Evolutionary conservation across 768 basidiomycete genomes (phyloP), one percentile per base, ranked within the genome.

Genomic region (Glaciozyma martinii): DNA sequence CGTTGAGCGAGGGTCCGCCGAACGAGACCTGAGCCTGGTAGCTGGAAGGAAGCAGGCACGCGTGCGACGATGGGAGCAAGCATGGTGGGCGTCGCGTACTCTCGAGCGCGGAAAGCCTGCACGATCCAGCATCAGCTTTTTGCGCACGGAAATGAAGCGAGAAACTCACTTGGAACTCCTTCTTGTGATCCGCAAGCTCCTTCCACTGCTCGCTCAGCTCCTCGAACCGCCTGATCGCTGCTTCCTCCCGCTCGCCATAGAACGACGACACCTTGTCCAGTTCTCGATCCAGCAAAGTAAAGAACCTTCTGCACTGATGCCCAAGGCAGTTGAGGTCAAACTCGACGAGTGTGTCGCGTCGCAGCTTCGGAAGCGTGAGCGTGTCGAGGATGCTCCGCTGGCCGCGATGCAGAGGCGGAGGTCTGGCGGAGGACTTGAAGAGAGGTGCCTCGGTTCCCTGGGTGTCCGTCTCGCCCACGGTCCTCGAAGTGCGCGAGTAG

Each of bases 241-340:
- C 77, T 82, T 84, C 54, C 80, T 80, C 77, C 85, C 91, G 81
- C 30, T 82, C 83, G 8, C 82, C 72, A 74, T 89, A 98, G 76
- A 99, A 99, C 1, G 78, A 77, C 65, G 89, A 88, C 18, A 97
- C 84, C 75, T 94, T 95, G 27, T 86, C 84, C 3, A 97, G 79
- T 74, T 99, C 86, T 1, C 74, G 74, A 70, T 95, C 88, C 10
- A 97, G 80, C 29, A 84, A 79, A 3, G 83, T 80, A 65, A 98
- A 89, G 78, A 95, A 98, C 9, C 79, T 79, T 37, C 77, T 73
- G 72, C 93, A 87, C 29, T 81, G 77, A 0, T 83, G 79, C 18
- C 84, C 80, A 25, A 92, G 78, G 15, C 80, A 75, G 7, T 81
- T 79, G 23, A 32, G 10, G 15, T 40, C 37, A 13, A 40, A 40